These are phyloP conservation scores for Chytridium lagenaria DNA, from an alignment of 371 early-diverging fungal species.

Conservation along the genomic window DNA sequence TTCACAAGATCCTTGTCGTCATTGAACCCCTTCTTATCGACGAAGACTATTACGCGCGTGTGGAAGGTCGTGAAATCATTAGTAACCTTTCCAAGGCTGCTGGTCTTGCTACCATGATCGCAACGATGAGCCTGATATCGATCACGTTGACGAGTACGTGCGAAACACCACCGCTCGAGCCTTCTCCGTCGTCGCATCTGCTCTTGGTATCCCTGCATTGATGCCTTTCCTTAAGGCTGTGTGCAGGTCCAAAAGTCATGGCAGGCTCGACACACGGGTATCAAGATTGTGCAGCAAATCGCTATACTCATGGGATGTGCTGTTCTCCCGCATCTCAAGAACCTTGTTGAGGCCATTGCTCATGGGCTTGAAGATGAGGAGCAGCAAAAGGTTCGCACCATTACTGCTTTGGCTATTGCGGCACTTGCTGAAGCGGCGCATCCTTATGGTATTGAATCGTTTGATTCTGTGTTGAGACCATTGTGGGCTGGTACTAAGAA, in stretches of 20 bases:
- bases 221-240: slow-evolving; percentile 97
- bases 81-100: slow-evolving; percentile 97
- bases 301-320: slow-evolving; percentile 96
- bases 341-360: slow-evolving; percentile 88
- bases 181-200: slow-evolving; percentile 96
- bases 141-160: slow-evolving; percentile 97
- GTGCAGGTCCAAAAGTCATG: slow-evolving; percentile 93
- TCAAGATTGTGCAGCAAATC: slow-evolving; percentile 96
- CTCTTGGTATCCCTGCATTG: slow-evolving; percentile 93
- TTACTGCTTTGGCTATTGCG: slow-evolving; percentile 92
- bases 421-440: slow-evolving; percentile 97
- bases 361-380: slow-evolving; percentile 91
- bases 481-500: slow-evolving; percentile 93
- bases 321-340: slow-evolving; percentile 91
- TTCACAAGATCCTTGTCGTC: slow-evolving; percentile 97
- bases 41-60: slow-evolving; percentile 96
- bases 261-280: slow-evolving; percentile 99
- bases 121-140: slow-evolving; percentile 98
- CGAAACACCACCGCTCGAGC: slow-evolving; percentile 98
- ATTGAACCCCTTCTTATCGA: slow-evolving; percentile 97
- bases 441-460: slow-evolving; percentile 98
- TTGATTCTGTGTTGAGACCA: slow-evolving; percentile 88
- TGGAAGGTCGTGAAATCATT: slow-evolving; percentile 97
- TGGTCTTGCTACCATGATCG: slow-evolving; percentile 97
- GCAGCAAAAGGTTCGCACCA: slow-evolving; percentile 94